Evolutionary conservation across 1,284 basidiomycete species (phyloP), one percentile per base, ranked within the genome.

Genomic region (Cryptococcus neoformans): DNA sequence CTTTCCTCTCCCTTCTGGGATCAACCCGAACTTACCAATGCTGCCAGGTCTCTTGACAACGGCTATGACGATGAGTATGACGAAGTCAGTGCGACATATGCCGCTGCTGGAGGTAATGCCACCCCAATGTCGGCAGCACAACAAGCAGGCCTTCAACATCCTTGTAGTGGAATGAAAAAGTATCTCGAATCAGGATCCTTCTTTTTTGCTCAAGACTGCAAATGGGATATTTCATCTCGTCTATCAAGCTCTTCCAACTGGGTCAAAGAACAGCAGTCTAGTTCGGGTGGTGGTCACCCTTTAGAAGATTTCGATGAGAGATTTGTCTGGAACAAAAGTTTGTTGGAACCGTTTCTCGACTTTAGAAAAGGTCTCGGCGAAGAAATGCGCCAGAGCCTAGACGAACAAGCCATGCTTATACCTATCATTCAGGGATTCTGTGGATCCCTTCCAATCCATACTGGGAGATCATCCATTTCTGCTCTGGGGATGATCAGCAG

Each of bases 341-440:
- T 76, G 16, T 64, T 77, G 21, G 62, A 67, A 3, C 78, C 79
- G 1, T 65, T 77, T 7, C 60, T 79, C 12, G 62, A 65, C 34
- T 76, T 78, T 53, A 67, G 70, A 49, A 47, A 66, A 51, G 64
- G 58, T 46, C 62, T 74, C n/a, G 46, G 65, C 28, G 51, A 67
- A 85, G 86, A 81, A 2, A 53, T 69, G 35, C 60, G 73, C 14
- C 41, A 54, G 0, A 53, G 62, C 9, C 70, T 81, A 36, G 79
- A 81, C 59, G 60, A 57, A 4, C 66, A 74, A 42, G 68, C 65
- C 1, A 70, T 80, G 37, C 60, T 80, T 40, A 66, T 95, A n/a
- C 83, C 94, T 16, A 86, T 89, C 35, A 96, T 97, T 42, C 95
- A 99, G 81, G 96, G 95, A 9, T 97, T 86, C 75, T 89, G 86